Percentiles rank a stretch among this genome's conserved stretches.
Evolutionary conservation across 805 yeast species (phyloP).

Genomic region (Maudiozyma pseudohumilis): DNA sequence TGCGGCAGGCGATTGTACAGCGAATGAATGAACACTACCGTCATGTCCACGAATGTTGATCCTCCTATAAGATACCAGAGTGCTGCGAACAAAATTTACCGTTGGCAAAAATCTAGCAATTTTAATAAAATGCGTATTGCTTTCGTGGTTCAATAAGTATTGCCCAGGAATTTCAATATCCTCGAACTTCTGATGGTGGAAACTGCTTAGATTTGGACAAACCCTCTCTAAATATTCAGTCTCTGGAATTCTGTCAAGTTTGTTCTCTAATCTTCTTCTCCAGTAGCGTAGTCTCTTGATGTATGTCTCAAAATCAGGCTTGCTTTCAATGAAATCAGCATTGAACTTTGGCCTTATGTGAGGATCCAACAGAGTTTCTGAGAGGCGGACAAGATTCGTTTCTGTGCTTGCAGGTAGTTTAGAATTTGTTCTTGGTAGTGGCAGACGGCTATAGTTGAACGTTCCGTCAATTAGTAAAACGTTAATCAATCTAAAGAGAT

Average conservation of each 20-base stretch:
- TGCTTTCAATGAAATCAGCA: constrained; percentile 75
- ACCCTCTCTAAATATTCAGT: constrained; percentile 77
- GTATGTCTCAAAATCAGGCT: constrained; percentile 83
- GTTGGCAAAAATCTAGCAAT: constrained; percentile 88
- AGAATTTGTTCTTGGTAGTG: constrained; percentile 81
- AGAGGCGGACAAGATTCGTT: constrained; percentile 76
- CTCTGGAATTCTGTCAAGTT: constrained; percentile 73
- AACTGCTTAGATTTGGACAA: constrained; percentile 91
- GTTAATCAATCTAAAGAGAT: constrained; percentile 85
- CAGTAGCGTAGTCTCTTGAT: constrained; percentile 76
- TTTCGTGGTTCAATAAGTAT: constrained; percentile 79
- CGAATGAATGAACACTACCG: constrained; percentile 84
- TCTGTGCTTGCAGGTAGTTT: constrained; percentile 86
- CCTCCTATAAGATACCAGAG: constrained; percentile 82
- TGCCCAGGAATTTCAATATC: constrained; percentile 98
- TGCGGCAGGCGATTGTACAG: constrained; percentile 96
- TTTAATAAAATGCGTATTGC: constrained; percentile 81
- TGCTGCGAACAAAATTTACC: constrained; percentile 79
- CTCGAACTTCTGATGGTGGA: constrained; percentile 96
- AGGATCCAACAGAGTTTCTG: constrained; percentile 85
- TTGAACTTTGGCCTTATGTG: constrained; percentile 85
- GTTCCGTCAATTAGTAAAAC: constrained; percentile 91
- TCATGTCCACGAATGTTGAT: constrained; percentile 87
- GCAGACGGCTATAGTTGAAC: constrained; percentile 75
- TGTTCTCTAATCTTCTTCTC: constrained; percentile 89